Base-by-base conservation (phyloP, 345 rosid species). In the Viola odorata region DNA sequence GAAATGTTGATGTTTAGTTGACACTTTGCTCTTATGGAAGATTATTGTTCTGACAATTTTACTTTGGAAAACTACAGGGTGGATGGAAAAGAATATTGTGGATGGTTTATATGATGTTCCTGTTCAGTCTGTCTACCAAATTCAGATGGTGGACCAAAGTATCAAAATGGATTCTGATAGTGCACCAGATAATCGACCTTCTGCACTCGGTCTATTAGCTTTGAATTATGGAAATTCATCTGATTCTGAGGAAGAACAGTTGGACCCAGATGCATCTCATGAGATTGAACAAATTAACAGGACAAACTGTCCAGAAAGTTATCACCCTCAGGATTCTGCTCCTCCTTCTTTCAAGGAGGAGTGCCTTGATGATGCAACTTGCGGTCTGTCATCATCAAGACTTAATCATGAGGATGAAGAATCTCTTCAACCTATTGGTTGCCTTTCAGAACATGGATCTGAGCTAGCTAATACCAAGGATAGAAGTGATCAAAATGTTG, bases 171-270 rank as follows among this genome's bases (percentile, higher is more conserved):
- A 58, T 68, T 69, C 84, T 37, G 62, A 57, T 56, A 41, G 82
- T 57, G 69, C 57, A 50, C 67, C 49, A 41, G 47, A 58, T 45
- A 63, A 60, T 45, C 76, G 76, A n/a, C 49, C 64, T 56, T 86
- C 85, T 63, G 91, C 96, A 38, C 97, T 94, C 62, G 85, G 85
- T 50, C 68, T 94, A 15, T 79, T 94, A 57, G 99, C 91, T 78
- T 75, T 77, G 68, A 76, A 78, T 45, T 94, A 94, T 75, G 99
- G 91, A 71, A 78, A 85, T 67, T 90, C 96, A 49, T 90, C 99
- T 0, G 99, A 90, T 64, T 90, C 97, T 6, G 99, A 94, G 60
- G 89, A 94, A 58, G 96, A 85, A 15, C 72, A 68, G 58, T 64
- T 42, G 57, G 81, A 75, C 62, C 69, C 62, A 12, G 77, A 77